Evolutionary conservation across 2,329 filamentous ascomycete genomes (phyloP), one percentile per base, ranked within the genome.

Genomic region (Colletotrichum caudatum): DNA sequence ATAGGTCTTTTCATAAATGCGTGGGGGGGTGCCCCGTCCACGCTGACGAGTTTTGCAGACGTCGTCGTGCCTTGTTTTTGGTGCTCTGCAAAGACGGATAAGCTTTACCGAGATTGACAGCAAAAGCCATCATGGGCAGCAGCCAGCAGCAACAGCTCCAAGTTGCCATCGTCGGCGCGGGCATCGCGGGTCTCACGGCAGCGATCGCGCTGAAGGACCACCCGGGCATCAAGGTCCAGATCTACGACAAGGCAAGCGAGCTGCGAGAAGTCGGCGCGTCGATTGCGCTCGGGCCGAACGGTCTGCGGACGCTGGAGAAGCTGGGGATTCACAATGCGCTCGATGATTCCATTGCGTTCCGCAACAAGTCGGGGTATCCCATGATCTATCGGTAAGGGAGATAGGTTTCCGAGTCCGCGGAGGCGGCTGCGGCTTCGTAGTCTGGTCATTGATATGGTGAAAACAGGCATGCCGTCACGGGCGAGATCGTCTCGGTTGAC

Each of bases 211-310:
- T 87, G 14, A 74, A 81, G 54, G 77, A 81, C 41, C 80, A 84
- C 12, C 77, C 81, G 1, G 77, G 81, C 11, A 76, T 87, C 46
- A 78, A 84, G 29, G 81, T 87, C 0, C 81, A 86, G 69, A 77
- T 88, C 33, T 88, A 87, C 73, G 87, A 88, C 67, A 81, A 82
- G 50, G 83, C 86, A 0, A 74, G 77, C 1, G 82, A 84, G 71
- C 82, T 86, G 48, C 81, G 79, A 67, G 84, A 86, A 66, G 82
- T 86, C 37, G 84, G 85, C 9, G 84, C 85, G 0, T 84, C 83
- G 2, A 85, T 87, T 23, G 85, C 83, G 1, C 78, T 87, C 5
- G 86, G 86, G 2, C 85, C 86, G 1, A 88, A 88, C 76, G 86
- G 86, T 0, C 81, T 88, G 78, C 82, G 83, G 48, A 85, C 86